Base-by-base conservation (phyloP, 23 red algal genomes). In the Gracilaria caudata region DNA sequence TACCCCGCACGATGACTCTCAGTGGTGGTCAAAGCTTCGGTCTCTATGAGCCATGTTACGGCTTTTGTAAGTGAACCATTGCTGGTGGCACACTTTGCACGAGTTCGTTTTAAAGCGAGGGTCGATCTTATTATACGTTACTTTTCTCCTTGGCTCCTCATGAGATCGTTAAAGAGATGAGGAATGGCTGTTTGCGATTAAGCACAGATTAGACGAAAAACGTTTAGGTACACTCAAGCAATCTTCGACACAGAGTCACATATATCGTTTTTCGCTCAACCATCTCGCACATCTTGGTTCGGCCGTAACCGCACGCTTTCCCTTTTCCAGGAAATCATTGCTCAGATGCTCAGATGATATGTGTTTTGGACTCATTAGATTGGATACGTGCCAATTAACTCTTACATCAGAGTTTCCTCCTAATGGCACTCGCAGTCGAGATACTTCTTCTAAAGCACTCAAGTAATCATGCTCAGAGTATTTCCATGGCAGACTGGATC, bases 301-400 rank as follows among this genome's bases (percentile, higher is more conserved):
- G 26, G 14, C 37, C 8, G 57, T 17, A 66, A 83, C 58, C 7
- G 79, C 79, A 45, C 79, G 57, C 49, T 38, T 83, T 13, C 79
- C 79, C 58, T 26, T 83, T 6, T 83, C 63, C 4, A 83, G 41
- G 40, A 83, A 83, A 4, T 83, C 58, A 32, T 63, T 14, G 23
- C 58, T 68, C 19, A 83, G 37, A n/a, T 83, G 58, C 19, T 83
- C 79, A 4, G 56, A 49, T 66, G 79, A 83, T 29, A 68, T 83
- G 29, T 83, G 79, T 19, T 65, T 63, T 32, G 79, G 79, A 49
- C 79, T 83, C 79, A 83, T 83, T 24, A 83, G 28, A 47, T 83
- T 83, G 7, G 79, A 65, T 4, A 83, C 40, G 29, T 83, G 79
- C 79, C 79, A 83, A 19, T 83, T 53, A 16, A 83, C 58, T 34